These are phyloP conservation scores for Pseudogymnoascus sp. DNA, from an alignment of 2,329 filamentous ascomycete genomes.

Conservation along the genomic window DNA sequence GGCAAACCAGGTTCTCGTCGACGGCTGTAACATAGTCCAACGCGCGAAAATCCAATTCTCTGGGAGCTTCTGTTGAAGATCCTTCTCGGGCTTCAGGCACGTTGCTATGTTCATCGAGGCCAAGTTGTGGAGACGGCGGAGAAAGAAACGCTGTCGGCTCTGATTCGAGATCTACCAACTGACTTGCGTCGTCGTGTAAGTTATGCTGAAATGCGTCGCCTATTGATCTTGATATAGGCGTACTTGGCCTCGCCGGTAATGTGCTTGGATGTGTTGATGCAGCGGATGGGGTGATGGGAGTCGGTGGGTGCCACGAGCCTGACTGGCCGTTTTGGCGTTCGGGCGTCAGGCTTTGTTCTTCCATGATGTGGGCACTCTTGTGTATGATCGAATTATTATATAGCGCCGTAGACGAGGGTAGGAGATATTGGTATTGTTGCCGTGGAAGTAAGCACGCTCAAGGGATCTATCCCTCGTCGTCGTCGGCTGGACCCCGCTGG, in stretches of 20 bases:
- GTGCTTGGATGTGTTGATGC: not conserved
- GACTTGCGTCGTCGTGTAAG: not conserved
- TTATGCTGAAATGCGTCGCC: not conserved
- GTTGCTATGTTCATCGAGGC: not conserved
- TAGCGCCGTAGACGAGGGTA: not conserved
- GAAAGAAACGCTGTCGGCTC: not conserved
- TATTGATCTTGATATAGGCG: constrained; percentile 1
- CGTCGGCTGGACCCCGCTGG: not conserved
- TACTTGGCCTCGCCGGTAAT: not conserved
- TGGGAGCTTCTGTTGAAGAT: not conserved
- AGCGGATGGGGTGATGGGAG: not conserved
- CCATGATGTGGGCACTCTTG: not conserved
- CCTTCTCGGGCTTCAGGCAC: not conserved
- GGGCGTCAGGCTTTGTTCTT: not conserved
- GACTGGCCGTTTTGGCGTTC: not conserved
- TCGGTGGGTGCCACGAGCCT: not conserved
- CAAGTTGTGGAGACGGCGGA: not conserved
- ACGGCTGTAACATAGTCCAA: constrained; percentile 28
- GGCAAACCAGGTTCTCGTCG: constrained; percentile 33
- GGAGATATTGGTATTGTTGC: not conserved
- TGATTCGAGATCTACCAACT: not conserved
- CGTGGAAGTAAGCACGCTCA: not conserved
- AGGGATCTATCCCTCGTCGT: not conserved
- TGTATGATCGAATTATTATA: not conserved
- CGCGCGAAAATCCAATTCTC: constrained; percentile 24